phyloP scores from a whole-genome alignment of 2,329 filamentous ascomycete genomes.

The Alternaria ethzedia region DNA sequence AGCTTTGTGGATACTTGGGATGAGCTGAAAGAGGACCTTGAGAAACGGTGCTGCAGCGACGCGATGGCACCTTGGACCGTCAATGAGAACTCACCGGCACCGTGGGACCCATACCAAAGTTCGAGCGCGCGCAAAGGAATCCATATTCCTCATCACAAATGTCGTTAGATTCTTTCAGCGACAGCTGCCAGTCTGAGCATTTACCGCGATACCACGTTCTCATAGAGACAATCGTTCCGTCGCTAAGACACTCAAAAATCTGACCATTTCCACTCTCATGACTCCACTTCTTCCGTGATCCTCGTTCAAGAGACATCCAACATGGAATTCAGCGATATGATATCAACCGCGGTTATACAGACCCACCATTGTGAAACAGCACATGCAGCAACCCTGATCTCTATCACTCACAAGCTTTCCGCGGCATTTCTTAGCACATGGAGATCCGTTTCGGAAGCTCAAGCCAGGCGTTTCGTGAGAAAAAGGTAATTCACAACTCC shows the following conservation, averaged over 20 bases:
- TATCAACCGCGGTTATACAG: background rate
- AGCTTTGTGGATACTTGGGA: background rate
- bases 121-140: background rate
- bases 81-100: background rate
- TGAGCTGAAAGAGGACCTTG: background rate
- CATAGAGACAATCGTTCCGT: background rate
- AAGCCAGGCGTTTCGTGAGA: background rate
- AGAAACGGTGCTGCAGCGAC: background rate
- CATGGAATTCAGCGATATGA: background rate
- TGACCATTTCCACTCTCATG: background rate
- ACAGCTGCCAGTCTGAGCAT: background rate
- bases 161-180: background rate
- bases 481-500: background rate
- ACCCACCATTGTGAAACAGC: background rate
- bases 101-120: background rate
- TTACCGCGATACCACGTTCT: background rate
- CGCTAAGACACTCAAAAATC: background rate
- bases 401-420: conserved; percentile 1
- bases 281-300: background rate
- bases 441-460: background rate
- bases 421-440: background rate
- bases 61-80: background rate
- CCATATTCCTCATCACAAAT: background rate
- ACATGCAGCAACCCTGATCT: background rate
- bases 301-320: background rate